Evolutionary conservation across 2,329 filamentous ascomycete genomes (phyloP), one percentile per base, ranked within the genome.

Genomic region (Pseudogymnoascus sp.): DNA sequence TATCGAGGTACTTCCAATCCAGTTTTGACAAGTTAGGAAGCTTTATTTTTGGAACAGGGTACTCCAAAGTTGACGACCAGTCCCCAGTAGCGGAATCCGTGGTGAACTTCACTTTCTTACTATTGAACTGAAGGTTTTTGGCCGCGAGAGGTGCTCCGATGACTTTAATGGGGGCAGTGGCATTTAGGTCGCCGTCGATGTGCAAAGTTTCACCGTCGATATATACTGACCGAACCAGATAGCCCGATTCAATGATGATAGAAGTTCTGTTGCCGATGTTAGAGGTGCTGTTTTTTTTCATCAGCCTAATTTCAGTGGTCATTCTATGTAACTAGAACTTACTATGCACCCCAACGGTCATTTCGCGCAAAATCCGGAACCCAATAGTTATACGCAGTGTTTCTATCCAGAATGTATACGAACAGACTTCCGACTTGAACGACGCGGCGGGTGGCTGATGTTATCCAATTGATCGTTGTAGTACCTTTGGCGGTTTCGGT

Each of bases 151-250:
- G 80, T 0, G 82, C 85, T 3, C 87, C 85, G 33, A 91, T 82
- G 20, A 93, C 77, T 65, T 92, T 87, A 12, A 93, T 73, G 0
- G 81, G 68, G 0, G 86, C 85, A 0, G 88, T 90, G 0, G 78
- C 72, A 66, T 93, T 92, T 64, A 92, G 79, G 67, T 94, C 89
- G 2, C 86, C 89, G 3, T 81, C 82, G 2, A 93, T 71, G 11
- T 81, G 77, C 4, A 93, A 76, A 1, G 79, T 78, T n/a, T 74
- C 75, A 1, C 79, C 83, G 4, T 80, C 67, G 1, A 87, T 71
- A 2, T 78, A 77, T 0, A 85, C 85, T 0, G 80, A 83, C 6
- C 87, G 81, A 36, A 88, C 70, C 0, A 90, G 77, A 67, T 89
- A 88, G 8, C 83, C 82, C 0, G 81, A 86, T 63, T 86, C 82